These are phyloP conservation scores for Pulveroboletus sp. DNA, from an alignment of 768 basidiomycete genomes.

Conservation along the genomic window DNA sequence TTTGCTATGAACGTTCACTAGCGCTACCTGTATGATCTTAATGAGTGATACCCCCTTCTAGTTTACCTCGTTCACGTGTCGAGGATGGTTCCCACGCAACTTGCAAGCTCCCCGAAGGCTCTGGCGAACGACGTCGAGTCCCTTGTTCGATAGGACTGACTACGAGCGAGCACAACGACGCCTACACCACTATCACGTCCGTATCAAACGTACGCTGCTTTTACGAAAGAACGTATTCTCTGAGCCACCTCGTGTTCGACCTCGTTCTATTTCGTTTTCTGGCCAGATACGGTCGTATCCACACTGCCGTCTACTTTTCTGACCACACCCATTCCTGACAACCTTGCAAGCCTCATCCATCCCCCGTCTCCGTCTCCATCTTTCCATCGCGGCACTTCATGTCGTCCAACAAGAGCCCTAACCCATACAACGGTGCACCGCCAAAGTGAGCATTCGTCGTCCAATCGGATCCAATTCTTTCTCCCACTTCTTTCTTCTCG, in stretches of 20 bases:
- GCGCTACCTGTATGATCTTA: conserved; percentile 3
- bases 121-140: background rate
- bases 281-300: conserved; percentile 1
- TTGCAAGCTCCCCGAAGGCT: background rate
- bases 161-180: background rate
- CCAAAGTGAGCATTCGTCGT: conserved; percentile 27
- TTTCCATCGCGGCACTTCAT: conserved; percentile 15
- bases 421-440: conserved; percentile 29
- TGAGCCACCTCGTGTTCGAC: conserved; percentile 19
- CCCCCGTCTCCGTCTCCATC: background rate
- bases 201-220: background rate
- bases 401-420: conserved; percentile 33
- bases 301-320: background rate
- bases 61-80: conserved; percentile 6
- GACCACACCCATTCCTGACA: conserved; percentile 3
- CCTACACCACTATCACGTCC: background rate
- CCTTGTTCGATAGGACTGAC: background rate
- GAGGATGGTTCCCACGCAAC: background rate
- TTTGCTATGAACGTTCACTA: background rate
- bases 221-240: background rate
- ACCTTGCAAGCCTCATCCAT: background rate
- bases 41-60: conserved; percentile 7
- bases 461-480: background rate
- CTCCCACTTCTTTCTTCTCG: background rate
- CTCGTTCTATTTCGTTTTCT: conserved; percentile 12